A percentile compares a stretch with the other conserved stretches of the same genome.
These are phyloP conservation scores for Entoloma clypeatum DNA, from an alignment of 1,284 basidiomycete genomes.

Conservation along the genomic window DNA sequence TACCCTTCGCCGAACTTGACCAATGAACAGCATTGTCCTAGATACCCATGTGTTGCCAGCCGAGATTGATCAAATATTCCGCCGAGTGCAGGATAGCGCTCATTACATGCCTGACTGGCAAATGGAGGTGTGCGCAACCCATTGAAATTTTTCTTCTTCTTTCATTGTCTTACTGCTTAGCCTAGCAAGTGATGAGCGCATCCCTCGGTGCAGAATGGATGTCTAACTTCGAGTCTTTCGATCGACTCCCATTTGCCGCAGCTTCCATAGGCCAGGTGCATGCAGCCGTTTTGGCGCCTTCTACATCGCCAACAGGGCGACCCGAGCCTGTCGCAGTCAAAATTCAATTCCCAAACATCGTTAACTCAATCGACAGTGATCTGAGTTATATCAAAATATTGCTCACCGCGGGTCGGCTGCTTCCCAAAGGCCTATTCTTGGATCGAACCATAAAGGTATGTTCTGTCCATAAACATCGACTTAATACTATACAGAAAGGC, in stretches of 20 bases:
- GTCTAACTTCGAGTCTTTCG: conserved; percentile 71
- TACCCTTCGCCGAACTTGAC: neutral
- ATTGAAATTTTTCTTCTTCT: conserved; percentile 6
- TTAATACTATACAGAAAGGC: neutral
- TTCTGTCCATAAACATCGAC: neutral
- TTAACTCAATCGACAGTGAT: conserved; percentile 83
- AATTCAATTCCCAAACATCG: conserved; percentile 94
- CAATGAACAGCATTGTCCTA: conserved; percentile 23
- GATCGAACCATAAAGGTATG: conserved; percentile 78
- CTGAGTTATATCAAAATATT: conserved; percentile 84
- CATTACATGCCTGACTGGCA: conserved; percentile 99
- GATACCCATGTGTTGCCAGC: conserved; percentile 88
- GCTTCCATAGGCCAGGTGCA: conserved; percentile 99
- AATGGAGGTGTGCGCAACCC: conserved; percentile 92
- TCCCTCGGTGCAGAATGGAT: conserved; percentile 81
- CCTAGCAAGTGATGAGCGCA: conserved; percentile 69
- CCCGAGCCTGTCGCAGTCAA: conserved; percentile 83
- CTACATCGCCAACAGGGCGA: conserved; percentile 41
- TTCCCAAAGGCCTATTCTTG: conserved; percentile 88
- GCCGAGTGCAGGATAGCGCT: conserved; percentile 90
- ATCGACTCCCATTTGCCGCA: conserved; percentile 88
- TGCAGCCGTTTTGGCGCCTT: conserved; percentile 55
- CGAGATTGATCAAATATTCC: conserved; percentile 86
- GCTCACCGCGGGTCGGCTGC: conserved; percentile 72
- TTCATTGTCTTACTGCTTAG: conserved; percentile 8